Evolutionary conservation across 1,139 yeast genomes (phyloP).

Genomic region (Candida sp.): DNA sequence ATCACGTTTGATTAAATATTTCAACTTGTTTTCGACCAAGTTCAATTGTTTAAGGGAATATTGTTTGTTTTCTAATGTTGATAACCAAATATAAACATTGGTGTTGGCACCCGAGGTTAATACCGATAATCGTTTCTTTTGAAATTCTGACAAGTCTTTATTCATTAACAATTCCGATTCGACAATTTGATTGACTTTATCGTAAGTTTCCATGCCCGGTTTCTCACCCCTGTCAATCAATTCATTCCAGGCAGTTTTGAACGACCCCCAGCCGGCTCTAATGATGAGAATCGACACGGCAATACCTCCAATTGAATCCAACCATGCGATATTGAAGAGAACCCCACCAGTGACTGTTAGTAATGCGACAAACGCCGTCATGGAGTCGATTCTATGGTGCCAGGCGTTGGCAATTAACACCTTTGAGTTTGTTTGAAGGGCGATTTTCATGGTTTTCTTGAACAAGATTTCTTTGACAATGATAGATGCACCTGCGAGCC

Average conservation of each 20-base stretch:
- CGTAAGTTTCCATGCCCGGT: conserved; percentile 25
- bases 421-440: conserved; percentile 72
- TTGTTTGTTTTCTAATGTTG: conserved; percentile 12
- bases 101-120: conserved; percentile 74
- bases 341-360: conserved; percentile 86
- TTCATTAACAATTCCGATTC: conserved; percentile 15
- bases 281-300: conserved; percentile 78
- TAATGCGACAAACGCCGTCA: conserved; percentile 89
- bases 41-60: conserved; percentile 24
- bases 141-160: conserved; percentile 15
- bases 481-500: conserved; percentile 91
- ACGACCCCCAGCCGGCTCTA: conserved; percentile 80
- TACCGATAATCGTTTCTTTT: conserved; percentile 48
- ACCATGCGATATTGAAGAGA: conserved; percentile 71
- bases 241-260: conserved; percentile 67
- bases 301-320: conserved; percentile 90
- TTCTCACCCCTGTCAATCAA: conserved; percentile 59
- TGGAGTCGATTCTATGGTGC: conserved; percentile 97
- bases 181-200: conserved; percentile 21
- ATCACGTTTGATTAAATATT: conserved; percentile 20
- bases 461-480: conserved; percentile 83
- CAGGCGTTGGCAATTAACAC: conserved; percentile 96
- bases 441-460: conserved; percentile 77
- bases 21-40: conserved; percentile 22
- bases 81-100: conserved; percentile 26